These are phyloP conservation scores for Leccinum arenicola DNA, from an alignment of 768 basidiomycete genomes.

Conservation along the genomic window DNA sequence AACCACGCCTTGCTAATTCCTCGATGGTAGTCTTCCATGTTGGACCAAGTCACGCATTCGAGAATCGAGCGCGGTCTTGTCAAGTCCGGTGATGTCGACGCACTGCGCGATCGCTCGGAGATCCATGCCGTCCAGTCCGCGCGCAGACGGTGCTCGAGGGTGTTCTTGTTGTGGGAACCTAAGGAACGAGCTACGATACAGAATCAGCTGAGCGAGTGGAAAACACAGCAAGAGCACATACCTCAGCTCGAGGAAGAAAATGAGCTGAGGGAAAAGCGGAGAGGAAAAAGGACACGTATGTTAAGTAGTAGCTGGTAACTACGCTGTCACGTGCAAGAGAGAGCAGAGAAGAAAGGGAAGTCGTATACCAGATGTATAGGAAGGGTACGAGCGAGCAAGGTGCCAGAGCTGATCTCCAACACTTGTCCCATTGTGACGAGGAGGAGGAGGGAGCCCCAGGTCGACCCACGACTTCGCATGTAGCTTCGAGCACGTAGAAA, in stretches of 20 bases:
- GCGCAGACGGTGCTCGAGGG: slow-evolving; percentile 34
- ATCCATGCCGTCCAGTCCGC: slow-evolving; percentile 70
- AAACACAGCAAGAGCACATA: too few species aligned
- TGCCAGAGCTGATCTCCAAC: too few species aligned
- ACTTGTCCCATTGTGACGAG: background rate
- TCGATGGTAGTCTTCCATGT: slow-evolving; percentile 64
- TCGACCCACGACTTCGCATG: slow-evolving; percentile 69
- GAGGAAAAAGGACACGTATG: too few species aligned
- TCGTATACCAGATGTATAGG: too few species aligned
- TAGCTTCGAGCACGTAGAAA: slow-evolving; percentile 63
- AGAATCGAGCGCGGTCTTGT: slow-evolving; percentile 9
- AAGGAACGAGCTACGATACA: too few species aligned
- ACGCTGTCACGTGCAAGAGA: too few species aligned
- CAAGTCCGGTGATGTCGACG: background rate
- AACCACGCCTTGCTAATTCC: slow-evolving; percentile 73
- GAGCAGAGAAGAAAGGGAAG: too few species aligned
- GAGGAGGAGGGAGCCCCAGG: slow-evolving; percentile 13
- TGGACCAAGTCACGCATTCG: slow-evolving; percentile 56
- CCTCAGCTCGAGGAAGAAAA: too few species aligned
- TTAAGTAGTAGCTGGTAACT: too few species aligned
- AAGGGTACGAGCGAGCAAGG: too few species aligned
- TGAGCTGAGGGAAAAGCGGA: too few species aligned
- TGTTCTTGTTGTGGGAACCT: background rate
- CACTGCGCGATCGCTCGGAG: slow-evolving; percentile 14
- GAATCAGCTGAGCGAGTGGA: too few species aligned